Percentiles rank a stretch among this genome's conserved stretches.
These are phyloP conservation scores for Eutrema heterophyllum DNA, from an alignment of 345 rosid species.

Conservation along the genomic window DNA sequence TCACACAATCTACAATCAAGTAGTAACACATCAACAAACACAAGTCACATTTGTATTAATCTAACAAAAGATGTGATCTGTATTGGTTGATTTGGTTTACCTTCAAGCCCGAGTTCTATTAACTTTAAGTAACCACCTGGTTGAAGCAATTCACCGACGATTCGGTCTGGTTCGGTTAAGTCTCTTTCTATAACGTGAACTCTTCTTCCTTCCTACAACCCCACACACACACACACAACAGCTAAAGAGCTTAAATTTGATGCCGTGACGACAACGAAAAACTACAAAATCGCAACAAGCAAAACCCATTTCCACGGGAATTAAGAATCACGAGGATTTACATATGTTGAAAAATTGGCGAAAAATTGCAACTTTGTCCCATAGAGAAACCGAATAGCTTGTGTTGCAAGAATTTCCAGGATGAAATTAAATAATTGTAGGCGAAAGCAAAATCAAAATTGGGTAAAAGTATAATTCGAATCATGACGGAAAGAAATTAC, in stretches of 20 bases:
- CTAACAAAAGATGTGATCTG: neutral
- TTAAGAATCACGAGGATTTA: neutral
- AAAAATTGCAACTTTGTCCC: neutral
- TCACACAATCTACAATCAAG: slow-evolving; percentile 40
- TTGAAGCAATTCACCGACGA: slow-evolving; percentile 50
- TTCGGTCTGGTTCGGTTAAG: slow-evolving; percentile 43
- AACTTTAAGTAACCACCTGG: slow-evolving; percentile 52
- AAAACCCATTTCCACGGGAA: neutral
- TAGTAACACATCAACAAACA: neutral
- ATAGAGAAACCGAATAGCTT: slow-evolving; percentile 17
- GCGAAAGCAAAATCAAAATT: neutral
- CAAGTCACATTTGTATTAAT: neutral
- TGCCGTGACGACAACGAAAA: neutral
- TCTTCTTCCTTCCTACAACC: slow-evolving; percentile 42
- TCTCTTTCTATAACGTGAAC: slow-evolving; percentile 58
- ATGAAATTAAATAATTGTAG: neutral
- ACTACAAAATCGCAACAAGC: neutral
- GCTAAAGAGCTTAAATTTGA: neutral
- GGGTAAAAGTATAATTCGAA: neutral
- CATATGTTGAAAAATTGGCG: neutral
- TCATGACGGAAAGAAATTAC: slow-evolving; percentile 20
- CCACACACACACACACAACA: neutral
- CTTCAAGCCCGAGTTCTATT: slow-evolving; percentile 46
- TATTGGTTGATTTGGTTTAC: slow-evolving; percentile 9
- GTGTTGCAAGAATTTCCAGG: slow-evolving; percentile 5